These are phyloP conservation scores for Beauveria sp. DNA, from an alignment of 2,329 filamentous ascomycete genomes.

Conservation along the genomic window DNA sequence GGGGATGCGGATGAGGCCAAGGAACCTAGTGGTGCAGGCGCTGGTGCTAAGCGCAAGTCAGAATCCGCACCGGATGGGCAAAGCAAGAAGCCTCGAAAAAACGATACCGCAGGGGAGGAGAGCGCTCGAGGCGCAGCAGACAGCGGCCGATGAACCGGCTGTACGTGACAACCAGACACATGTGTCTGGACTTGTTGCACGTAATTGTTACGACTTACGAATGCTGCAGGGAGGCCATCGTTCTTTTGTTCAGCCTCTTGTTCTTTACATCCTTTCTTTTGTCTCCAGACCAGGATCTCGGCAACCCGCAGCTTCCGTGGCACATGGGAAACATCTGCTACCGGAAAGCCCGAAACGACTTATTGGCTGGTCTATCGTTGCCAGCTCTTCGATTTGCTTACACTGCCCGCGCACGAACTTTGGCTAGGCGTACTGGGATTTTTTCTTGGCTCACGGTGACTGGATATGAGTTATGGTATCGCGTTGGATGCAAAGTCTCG, in stretches of 20 bases:
- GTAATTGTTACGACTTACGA: conserved; percentile 10
- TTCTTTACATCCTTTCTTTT: background rate
- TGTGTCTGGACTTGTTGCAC: background rate
- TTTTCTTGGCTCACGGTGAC: background rate
- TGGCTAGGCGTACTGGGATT: background rate
- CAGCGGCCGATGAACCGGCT: conserved; percentile 27
- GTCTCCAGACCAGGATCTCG: background rate
- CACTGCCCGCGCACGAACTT: background rate
- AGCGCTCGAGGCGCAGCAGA: conserved; percentile 25
- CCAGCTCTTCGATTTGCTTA: background rate
- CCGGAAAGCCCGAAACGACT: background rate
- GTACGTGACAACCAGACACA: background rate
- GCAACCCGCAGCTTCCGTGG: background rate
- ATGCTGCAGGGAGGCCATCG: background rate
- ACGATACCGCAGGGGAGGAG: conserved; percentile 36
- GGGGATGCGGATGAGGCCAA: conserved; percentile 22
- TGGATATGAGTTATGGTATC: background rate
- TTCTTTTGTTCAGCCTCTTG: background rate
- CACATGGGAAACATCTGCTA: background rate
- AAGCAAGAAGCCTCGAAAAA: conserved; percentile 50
- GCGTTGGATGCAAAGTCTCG: background rate
- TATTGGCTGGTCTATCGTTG: background rate
- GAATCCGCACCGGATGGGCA: conserved; percentile 39
- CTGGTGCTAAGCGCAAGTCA: conserved; percentile 55
- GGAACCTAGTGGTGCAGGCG: conserved; percentile 25